These are phyloP conservation scores for Phyllosticta capitalensis DNA, from an alignment of 2,329 filamentous ascomycete species.

Conservation along the genomic window DNA sequence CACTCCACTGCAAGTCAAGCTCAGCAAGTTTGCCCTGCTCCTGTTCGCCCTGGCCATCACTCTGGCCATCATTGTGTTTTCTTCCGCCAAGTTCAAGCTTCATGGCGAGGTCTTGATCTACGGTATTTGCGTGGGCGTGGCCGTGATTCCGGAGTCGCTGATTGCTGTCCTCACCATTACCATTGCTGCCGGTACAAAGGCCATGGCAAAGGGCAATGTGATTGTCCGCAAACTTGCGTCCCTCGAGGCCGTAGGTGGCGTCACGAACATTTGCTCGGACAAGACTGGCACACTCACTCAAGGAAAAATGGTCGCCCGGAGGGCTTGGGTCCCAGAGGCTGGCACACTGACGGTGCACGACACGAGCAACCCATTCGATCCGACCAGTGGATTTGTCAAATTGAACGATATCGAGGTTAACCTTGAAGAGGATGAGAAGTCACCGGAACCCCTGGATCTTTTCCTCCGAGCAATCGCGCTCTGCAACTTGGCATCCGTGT, in stretches of 20 bases:
- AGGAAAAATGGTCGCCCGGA: slow-evolving; percentile 31
- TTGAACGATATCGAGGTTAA: slow-evolving; percentile 21
- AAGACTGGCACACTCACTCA: slow-evolving; percentile 33
- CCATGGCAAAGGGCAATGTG: slow-evolving; percentile 33
- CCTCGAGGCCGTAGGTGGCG: slow-evolving; percentile 32
- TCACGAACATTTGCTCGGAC: slow-evolving; percentile 27
- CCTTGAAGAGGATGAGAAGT: slow-evolving; percentile 17
- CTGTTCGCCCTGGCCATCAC: slow-evolving; percentile 67
- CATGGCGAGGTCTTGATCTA: slow-evolving; percentile 38
- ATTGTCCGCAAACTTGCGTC: slow-evolving; percentile 30
- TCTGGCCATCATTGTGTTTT: slow-evolving; percentile 60
- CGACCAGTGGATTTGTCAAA: slow-evolving; percentile 24
- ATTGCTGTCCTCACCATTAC: slow-evolving; percentile 49
- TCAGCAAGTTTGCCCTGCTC: slow-evolving; percentile 75
- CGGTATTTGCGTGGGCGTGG: slow-evolving; percentile 38
- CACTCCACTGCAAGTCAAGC: slow-evolving; percentile 74
- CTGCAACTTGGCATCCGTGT: slow-evolving; percentile 30
- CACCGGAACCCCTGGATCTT: slow-evolving; percentile 16
- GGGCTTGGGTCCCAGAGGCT: slow-evolving; percentile 27
- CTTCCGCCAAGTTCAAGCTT: slow-evolving; percentile 43
- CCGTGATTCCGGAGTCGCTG: slow-evolving; percentile 42
- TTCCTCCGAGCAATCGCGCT: slow-evolving; percentile 30
- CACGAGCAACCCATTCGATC: slow-evolving; percentile 27
- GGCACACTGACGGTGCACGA: slow-evolving; percentile 25
- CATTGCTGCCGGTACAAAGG: slow-evolving; percentile 40